A percentile compares a stretch with the other conserved stretches of the same genome.
These are phyloP conservation scores for Didymella sp. DNA, from an alignment of 2,329 filamentous ascomycete species.

Conservation along the genomic window DNA sequence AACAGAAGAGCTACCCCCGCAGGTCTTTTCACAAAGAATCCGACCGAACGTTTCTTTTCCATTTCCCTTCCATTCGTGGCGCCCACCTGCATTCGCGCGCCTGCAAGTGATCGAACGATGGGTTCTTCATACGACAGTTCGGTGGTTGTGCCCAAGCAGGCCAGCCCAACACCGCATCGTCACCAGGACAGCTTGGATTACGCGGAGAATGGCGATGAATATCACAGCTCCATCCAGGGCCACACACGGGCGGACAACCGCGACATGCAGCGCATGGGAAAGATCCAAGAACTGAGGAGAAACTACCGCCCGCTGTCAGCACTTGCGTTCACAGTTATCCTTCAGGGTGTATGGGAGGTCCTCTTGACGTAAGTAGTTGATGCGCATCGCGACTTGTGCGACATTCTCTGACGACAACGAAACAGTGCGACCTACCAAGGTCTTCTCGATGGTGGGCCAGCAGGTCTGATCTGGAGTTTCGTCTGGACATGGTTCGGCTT, in stretches of 20 bases:
- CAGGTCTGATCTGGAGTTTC: conserved; percentile 46
- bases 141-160: conserved; percentile 20
- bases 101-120: conserved; percentile 25
- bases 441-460: conserved; percentile 41
- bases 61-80: conserved; percentile 9
- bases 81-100: conserved; percentile 22
- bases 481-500: conserved; percentile 47
- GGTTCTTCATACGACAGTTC: conserved; percentile 26
- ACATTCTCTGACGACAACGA: conserved; percentile 11
- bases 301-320: conserved; percentile 45
- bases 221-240: conserved; percentile 37
- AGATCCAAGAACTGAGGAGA: conserved; percentile 43
- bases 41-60: conserved; percentile 11
- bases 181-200: conserved; percentile 27
- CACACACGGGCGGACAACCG: conserved; percentile 38
- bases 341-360: conserved; percentile 46
- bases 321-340: conserved; percentile 44
- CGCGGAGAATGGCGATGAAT: conserved; percentile 35
- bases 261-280: conserved; percentile 47
- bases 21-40: conserved; percentile 12
- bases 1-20: conserved; percentile 1
- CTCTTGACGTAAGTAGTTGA: conserved; percentile 38
- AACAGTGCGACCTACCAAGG: conserved; percentile 39
- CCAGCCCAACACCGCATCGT: conserved; percentile 11
- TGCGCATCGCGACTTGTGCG: neutral